Evolutionary conservation across 2,329 filamentous ascomycete genomes (phyloP).

Genomic region (Beauveria varroae): DNA sequence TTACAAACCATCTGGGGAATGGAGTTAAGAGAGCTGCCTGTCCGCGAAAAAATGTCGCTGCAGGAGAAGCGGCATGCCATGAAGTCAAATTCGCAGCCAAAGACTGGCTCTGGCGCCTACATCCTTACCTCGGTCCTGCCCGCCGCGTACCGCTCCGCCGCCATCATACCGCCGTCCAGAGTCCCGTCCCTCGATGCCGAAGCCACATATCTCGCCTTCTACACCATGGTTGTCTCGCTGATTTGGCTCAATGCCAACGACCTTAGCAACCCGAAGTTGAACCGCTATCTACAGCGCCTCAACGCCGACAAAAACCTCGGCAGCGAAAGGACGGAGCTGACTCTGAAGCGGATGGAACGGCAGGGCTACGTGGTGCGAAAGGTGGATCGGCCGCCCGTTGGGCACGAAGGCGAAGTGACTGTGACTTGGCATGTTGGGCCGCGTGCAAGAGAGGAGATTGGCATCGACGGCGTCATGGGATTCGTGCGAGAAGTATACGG

Average conservation of each 20-base stretch:
- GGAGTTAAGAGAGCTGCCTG: conserved; percentile 78
- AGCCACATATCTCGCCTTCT: conserved; percentile 73
- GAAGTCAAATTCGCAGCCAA: conserved; percentile 42
- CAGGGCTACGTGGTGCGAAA: conserved; percentile 78
- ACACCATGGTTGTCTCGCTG: conserved; percentile 69
- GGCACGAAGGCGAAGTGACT: conserved; percentile 60
- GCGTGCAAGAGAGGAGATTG: conserved; percentile 78
- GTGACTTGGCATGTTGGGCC: conserved; percentile 80
- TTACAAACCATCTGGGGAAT: conserved; percentile 77
- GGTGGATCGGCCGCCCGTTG: conserved; percentile 50
- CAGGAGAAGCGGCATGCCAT: conserved; percentile 68
- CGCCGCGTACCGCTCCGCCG: conserved; percentile 53
- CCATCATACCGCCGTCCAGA: conserved; percentile 61
- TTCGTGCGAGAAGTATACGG: conserved; percentile 58
- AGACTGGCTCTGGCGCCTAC: conserved; percentile 60
- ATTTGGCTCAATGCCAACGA: conserved; percentile 68
- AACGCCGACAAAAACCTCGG: conserved; percentile 71
- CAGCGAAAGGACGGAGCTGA: conserved; percentile 64
- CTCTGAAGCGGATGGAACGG: conserved; percentile 66
- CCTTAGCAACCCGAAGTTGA: conserved; percentile 71
- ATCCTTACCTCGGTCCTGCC: conserved; percentile 71
- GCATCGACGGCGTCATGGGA: conserved; percentile 64
- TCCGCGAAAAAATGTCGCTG: conserved; percentile 72
- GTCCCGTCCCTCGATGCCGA: conserved; percentile 61
- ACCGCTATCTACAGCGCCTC: conserved; percentile 64